phyloP scores from a whole-genome alignment of 2,329 filamentous ascomycete species.

The Diaporthe citriasiana region DNA sequence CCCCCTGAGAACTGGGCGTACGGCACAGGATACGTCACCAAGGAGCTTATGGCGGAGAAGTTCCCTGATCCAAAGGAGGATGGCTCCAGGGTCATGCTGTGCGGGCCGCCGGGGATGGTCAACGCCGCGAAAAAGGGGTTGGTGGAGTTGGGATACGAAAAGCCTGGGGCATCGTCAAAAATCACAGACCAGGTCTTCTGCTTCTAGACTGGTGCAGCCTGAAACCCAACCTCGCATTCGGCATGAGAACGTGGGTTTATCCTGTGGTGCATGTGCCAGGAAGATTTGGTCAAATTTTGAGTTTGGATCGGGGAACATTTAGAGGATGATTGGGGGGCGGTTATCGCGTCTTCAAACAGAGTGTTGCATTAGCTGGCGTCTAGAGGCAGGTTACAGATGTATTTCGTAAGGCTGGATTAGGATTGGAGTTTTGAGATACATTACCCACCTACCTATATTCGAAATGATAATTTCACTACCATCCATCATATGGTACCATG shows the following conservation, averaged over 20 bases:
- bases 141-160: conserved; percentile 63
- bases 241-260: not conserved
- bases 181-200: conserved; percentile 69
- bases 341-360: not conserved
- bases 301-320: not conserved
- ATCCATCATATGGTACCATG: too few relatives aligned
- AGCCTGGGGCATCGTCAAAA: conserved; percentile 64
- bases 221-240: not conserved
- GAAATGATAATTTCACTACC: not conserved
- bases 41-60: conserved; percentile 62
- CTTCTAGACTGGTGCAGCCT: conserved; percentile 55
- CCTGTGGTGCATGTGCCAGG: too few relatives aligned
- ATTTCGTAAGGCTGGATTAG: not conserved
- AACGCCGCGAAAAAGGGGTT: conserved; percentile 67
- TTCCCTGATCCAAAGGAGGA: conserved; percentile 62
- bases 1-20: conserved; percentile 62
- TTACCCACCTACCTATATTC: not conserved
- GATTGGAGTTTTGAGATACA: conserved; percentile 5
- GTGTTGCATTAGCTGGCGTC: conserved; percentile 26
- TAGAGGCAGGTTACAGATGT: not conserved
- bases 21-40: conserved; percentile 65
- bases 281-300: not conserved
- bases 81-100: conserved; percentile 67
- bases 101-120: conserved; percentile 73
- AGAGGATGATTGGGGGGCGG: conserved; percentile 1